phyloP scores from a whole-genome alignment of 176 grass and related monocot genomes.

The Bromus sterilis region DNA sequence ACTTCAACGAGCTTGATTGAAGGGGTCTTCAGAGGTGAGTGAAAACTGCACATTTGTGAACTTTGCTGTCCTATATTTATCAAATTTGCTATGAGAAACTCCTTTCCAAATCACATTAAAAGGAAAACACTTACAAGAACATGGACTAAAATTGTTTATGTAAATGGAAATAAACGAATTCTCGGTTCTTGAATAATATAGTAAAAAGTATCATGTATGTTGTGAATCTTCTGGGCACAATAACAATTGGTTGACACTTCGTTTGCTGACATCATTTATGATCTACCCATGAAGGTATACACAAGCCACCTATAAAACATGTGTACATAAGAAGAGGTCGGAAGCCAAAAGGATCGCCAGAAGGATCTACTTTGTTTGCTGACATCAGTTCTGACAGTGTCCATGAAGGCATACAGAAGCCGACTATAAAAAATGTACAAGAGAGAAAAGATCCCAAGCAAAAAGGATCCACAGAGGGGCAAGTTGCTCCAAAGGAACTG shows the following conservation, averaged over 20 bases:
- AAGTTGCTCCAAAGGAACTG: background rate
- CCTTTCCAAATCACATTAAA: background rate
- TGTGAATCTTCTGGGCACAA: background rate
- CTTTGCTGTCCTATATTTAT: conserved; percentile 5
- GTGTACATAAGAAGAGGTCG: conserved; percentile 22
- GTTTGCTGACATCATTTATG: background rate
- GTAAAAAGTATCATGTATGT: background rate
- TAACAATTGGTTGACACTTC: background rate
- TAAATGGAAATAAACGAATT: background rate
- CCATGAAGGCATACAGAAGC: conserved; percentile 13
- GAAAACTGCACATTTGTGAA: background rate
- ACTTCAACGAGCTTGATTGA: background rate
- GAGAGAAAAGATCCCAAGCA: conserved; percentile 11
- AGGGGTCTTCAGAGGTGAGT: background rate
- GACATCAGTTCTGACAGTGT: background rate
- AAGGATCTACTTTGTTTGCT: background rate
- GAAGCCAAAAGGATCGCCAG: background rate
- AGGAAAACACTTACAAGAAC: background rate
- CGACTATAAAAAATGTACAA: conserved; percentile 14
- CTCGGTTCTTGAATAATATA: background rate
- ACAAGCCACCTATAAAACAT: conserved; percentile 11
- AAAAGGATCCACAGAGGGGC: background rate
- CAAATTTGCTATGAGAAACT: background rate
- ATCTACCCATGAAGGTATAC: conserved; percentile 8
- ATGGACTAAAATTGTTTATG: background rate